phyloP scores from a whole-genome alignment of 495 filamentous ascomycete species.

The Neurospora sp. region DNA sequence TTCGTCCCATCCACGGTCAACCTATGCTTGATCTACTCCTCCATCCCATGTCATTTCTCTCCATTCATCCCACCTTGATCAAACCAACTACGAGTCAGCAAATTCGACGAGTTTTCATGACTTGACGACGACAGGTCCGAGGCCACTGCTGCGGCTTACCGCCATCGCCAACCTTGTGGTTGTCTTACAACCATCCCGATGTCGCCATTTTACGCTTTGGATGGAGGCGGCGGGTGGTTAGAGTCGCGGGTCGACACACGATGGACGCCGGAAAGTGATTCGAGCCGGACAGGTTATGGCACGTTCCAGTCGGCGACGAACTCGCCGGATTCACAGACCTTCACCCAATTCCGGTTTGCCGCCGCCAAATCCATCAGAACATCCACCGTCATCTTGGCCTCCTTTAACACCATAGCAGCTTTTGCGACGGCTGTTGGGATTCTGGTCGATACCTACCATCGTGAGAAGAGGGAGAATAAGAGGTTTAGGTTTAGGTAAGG shows the following conservation, averaged over 20 bases:
- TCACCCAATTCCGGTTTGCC: constrained; percentile 33
- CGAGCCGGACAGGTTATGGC: constrained; percentile 13
- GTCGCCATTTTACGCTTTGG: constrained; percentile 24
- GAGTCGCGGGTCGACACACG: constrained; percentile 29
- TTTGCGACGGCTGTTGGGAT: constrained; percentile 36
- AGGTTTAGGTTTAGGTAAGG: constrained; percentile 21
- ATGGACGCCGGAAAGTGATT: constrained; percentile 11
- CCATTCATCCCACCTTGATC: constrained; percentile 21
- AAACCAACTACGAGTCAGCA: constrained; percentile 20
- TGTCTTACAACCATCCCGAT: constrained; percentile 18
- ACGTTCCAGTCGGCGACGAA: constrained; percentile 28
- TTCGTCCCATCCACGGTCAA: neutral
- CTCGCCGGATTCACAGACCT: constrained; percentile 16
- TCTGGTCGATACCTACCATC: constrained; percentile 30
- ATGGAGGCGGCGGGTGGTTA: constrained; percentile 29
- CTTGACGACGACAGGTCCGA: constrained; percentile 31
- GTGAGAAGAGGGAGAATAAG: constrained; percentile 24
- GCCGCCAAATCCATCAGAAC: constrained; percentile 37
- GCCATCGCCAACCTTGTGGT: constrained; percentile 32
- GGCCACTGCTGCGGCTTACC: constrained; percentile 32
- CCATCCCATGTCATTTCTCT: constrained; percentile 17
- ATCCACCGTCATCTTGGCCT: constrained; percentile 38
- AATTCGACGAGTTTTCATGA: constrained; percentile 35
- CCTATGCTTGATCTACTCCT: constrained; percentile 6
- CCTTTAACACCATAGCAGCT: constrained; percentile 38